Base-by-base conservation (phyloP, 1,284 basidiomycete genomes). In the Tetrapyrgos nigripes region DNA sequence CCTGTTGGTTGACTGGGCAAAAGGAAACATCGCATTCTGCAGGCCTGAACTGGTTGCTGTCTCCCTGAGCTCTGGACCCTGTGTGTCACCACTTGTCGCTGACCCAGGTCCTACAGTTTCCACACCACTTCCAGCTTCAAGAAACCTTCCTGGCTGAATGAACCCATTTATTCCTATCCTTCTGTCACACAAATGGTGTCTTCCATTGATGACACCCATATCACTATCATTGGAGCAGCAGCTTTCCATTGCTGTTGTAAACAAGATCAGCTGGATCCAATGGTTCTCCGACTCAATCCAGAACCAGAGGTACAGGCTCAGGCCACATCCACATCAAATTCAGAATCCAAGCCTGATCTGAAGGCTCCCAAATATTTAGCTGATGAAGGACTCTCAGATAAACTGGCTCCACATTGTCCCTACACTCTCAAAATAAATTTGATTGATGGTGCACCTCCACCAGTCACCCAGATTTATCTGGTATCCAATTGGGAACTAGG, bases 401-500 rank as follows among this genome's bases (percentile, higher is more conserved):
- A 14, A 52, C 35, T 52, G 1, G 23, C 50, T 11, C 23, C 33
- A 8, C 50, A 52, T 43, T 4, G 50, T 6, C 50, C 23, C 3
- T 43, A 52, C 35, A n/a, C 37, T 21, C 50, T 52, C 4, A 26
- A 52, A 21, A 52, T 52, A 40, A 21, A 52, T 9, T 24, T 52
- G 50, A 35, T 40, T 26, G 35, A 52, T 26, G 50, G 50, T 8
- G 3, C 28, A 27, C 2, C 8, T 3, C 33, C 24, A 5, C 50
- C 35, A 26, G 11, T 52, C 21, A 17, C 29, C 9, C 29, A 24
- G 13, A 52, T 52, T 26, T 23, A 26, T 26, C 50, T 35, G n/a
- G 14, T 52, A 4, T 52, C 50, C 9, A 3, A 21, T 5, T n/a
- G 4, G 27, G 50, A 52, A 14, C 35, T 43, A 4, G 13, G 26